Evolutionary conservation across 345 rosid species (phyloP).

Genomic region (Eucalyptus pumila): DNA sequence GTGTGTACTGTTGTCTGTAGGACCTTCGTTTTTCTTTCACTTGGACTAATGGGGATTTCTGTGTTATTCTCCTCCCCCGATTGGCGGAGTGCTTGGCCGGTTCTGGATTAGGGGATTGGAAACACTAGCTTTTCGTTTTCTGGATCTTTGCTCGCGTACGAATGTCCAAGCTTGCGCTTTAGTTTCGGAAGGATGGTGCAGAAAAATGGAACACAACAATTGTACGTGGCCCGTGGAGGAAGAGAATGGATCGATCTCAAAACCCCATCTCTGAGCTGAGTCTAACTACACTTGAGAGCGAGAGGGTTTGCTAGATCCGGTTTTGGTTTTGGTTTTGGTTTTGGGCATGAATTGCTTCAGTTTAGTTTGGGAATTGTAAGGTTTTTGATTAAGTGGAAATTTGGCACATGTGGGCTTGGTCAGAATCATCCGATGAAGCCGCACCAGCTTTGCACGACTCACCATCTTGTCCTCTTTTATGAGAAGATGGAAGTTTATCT

Average conservation of each 20-base stretch:
- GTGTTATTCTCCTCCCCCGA: too few relatives aligned
- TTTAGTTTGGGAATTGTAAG: not conserved
- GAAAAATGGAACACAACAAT: not conserved
- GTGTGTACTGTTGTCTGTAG: slow-evolving; percentile 16
- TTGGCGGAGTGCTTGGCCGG: not conserved
- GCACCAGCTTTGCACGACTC: slow-evolving; percentile 92
- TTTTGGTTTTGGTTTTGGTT: not conserved
- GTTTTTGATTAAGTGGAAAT: not conserved
- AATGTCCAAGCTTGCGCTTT: not conserved
- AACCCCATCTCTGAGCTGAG: not conserved
- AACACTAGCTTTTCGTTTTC: not conserved
- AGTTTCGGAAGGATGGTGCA: not conserved
- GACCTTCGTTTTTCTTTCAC: not conserved
- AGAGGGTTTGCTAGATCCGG: not conserved
- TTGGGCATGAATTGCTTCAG: not conserved
- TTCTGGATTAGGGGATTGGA: not conserved
- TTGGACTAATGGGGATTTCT: not conserved
- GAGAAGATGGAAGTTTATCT: slow-evolving; percentile 96
- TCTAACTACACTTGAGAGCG: not conserved
- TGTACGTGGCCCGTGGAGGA: not conserved
- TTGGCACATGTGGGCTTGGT: slow-evolving; percentile 65
- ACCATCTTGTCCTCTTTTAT: slow-evolving; percentile 87
- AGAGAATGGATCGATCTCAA: not conserved
- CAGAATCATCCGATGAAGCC: slow-evolving; percentile 98
- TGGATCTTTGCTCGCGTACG: not conserved